Evolutionary conservation across 2,329 filamentous ascomycete species (phyloP).

Genomic region (Ophiostoma triangulosporum): DNA sequence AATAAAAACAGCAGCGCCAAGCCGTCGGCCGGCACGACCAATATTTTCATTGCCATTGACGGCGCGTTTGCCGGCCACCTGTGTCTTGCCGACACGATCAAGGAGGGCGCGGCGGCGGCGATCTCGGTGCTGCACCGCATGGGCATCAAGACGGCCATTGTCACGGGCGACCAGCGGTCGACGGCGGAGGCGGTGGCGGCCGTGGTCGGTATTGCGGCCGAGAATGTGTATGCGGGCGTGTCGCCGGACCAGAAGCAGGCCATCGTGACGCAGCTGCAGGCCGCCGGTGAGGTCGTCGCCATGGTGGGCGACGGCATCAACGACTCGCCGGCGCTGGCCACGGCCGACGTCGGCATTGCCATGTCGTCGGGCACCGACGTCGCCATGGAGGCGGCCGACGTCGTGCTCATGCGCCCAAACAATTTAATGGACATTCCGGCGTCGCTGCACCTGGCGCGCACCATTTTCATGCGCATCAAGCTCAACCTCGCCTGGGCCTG

Average conservation of each 20-base stretch:
- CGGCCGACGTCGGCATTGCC: conserved; percentile 84
- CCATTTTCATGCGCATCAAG: conserved; percentile 87
- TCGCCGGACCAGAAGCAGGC: conserved; percentile 83
- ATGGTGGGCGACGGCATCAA: conserved; percentile 99
- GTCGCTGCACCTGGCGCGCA: conserved; percentile 64
- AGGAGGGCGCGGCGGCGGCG: conserved; percentile 68
- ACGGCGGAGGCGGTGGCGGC: conserved; percentile 75
- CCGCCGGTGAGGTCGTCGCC: conserved; percentile 62
- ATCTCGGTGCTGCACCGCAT: conserved; percentile 73
- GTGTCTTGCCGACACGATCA: conserved; percentile 79
- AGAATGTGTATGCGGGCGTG: conserved; percentile 73
- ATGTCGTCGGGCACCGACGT: conserved; percentile 90
- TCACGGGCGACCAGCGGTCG: conserved; percentile 80
- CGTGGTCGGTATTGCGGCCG: conserved; percentile 63
- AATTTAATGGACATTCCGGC: conserved; percentile 90
- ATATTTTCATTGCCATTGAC: conserved; percentile 84
- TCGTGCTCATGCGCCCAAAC: conserved; percentile 88
- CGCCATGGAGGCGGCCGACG: conserved; percentile 90
- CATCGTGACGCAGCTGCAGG: conserved; percentile 68
- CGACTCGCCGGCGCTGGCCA: conserved; percentile 87
- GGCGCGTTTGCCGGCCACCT: conserved; percentile 68
- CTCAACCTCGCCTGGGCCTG: conserved; percentile 88
- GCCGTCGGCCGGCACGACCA: conserved; percentile 58
- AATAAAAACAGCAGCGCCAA: conserved; percentile 23
- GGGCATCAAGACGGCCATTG: conserved; percentile 77